Conservation (phyloP, 257 asterid species). For the Forsythia viridissima region DNA sequence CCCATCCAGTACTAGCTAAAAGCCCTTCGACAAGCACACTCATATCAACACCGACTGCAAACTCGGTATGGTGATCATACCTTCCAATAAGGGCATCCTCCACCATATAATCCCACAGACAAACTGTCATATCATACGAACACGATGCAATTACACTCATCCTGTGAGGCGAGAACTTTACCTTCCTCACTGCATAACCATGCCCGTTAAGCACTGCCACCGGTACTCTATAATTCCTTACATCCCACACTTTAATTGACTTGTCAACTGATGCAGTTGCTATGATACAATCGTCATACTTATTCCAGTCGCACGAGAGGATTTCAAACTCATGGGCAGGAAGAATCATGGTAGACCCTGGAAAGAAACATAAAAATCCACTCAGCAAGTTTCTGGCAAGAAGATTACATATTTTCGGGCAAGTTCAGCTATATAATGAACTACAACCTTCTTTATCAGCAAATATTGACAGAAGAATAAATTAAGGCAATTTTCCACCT, state of each 20-base stretch:
- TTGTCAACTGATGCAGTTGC: slow-evolving; percentile 95
- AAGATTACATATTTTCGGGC: neutral
- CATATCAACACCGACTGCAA: slow-evolving; percentile 93
- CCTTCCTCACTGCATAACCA: slow-evolving; percentile 90
- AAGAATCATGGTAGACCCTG: slow-evolving; percentile 96
- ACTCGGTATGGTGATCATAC: slow-evolving; percentile 93
- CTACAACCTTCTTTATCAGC: neutral
- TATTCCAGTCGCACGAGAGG: slow-evolving; percentile 96
- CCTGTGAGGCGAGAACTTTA: slow-evolving; percentile 91
- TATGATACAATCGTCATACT: slow-evolving; percentile 85
- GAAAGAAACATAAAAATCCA: slow-evolving; percentile 4
- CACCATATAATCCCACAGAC: slow-evolving; percentile 96
- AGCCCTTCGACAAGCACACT: slow-evolving; percentile 96
- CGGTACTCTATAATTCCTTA: slow-evolving; percentile 83
- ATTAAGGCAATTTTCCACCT: neutral
- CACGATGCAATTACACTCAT: slow-evolving; percentile 76
- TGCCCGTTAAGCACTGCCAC: slow-evolving; percentile 91
- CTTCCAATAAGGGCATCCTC: slow-evolving; percentile 88
- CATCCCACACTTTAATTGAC: slow-evolving; percentile 93
- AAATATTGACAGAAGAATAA: neutral
- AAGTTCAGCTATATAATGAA: neutral
- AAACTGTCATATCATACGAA: slow-evolving; percentile 90
- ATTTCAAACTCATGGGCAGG: slow-evolving; percentile 95
- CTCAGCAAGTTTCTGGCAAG: neutral
- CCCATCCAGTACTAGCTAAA: slow-evolving; percentile 97